Conservation (phyloP, 305 asterid genomes). For the Fraxinus greggii region DNA sequence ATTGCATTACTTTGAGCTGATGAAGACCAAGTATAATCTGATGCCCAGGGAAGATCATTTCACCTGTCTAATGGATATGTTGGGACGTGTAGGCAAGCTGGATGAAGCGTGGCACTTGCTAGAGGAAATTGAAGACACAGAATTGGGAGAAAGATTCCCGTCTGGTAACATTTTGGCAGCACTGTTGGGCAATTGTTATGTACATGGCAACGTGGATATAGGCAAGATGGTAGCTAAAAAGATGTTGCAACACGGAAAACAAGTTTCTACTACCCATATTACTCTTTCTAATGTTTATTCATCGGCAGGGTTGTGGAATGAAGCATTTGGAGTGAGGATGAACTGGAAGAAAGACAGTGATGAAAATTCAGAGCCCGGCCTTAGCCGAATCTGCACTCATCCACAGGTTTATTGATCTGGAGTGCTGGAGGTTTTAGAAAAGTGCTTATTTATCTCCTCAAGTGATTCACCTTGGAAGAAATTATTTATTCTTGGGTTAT, state of each 20-base stretch:
- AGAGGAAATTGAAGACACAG: constrained; percentile 25
- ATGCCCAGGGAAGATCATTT: constrained; percentile 36
- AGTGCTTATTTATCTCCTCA: background rate
- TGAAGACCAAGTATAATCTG: constrained; percentile 30
- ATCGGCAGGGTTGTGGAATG: constrained; percentile 41
- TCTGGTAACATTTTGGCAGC: constrained; percentile 37
- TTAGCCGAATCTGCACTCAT: constrained; percentile 31
- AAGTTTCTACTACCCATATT: constrained; percentile 19
- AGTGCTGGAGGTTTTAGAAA: background rate
- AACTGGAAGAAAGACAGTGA: constrained; percentile 25
- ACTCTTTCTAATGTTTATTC: constrained; percentile 41
- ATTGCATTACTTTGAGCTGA: constrained; percentile 34
- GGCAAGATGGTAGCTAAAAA: constrained; percentile 32
- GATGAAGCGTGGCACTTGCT: constrained; percentile 44
- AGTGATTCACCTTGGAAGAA: background rate
- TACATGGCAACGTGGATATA: constrained; percentile 35
- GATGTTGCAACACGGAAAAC: constrained; percentile 21
- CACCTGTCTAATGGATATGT: constrained; percentile 42
- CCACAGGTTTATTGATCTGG: constrained; percentile 7
- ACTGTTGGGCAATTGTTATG: constrained; percentile 38
- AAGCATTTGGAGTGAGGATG: constrained; percentile 39
- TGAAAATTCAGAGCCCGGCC: constrained; percentile 32
- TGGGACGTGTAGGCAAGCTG: constrained; percentile 44
- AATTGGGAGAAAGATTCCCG: background rate
- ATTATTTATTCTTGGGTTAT: background rate